Percentiles rank a stretch among this genome's conserved stretches.
phyloP scores from a whole-genome alignment of 257 asterid species.

The Gardenia jasminoides region DNA sequence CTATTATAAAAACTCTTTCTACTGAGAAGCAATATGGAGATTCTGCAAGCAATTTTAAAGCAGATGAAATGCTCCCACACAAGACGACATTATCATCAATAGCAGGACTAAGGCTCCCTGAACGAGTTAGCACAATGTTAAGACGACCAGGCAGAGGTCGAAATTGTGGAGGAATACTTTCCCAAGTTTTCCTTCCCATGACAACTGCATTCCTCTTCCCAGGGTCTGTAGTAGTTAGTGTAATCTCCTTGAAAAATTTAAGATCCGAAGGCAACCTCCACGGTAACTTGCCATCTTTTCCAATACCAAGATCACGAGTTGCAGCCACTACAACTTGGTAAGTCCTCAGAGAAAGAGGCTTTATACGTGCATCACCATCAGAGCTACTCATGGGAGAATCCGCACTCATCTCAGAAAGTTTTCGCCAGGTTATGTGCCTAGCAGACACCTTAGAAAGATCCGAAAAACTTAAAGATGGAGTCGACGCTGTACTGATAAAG shows the following conservation, averaged over 20 bases:
- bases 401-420: slow-evolving; percentile 39
- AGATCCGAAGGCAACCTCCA: slow-evolving; percentile 85
- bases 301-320: slow-evolving; percentile 78
- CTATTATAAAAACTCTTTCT: slow-evolving; percentile 67
- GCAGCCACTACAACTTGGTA: slow-evolving; percentile 89
- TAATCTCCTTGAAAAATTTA: slow-evolving; percentile 66
- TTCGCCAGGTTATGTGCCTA: slow-evolving; percentile 20
- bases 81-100: slow-evolving; percentile 43
- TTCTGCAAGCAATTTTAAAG: slow-evolving; percentile 54
- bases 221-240: slow-evolving; percentile 50
- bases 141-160: slow-evolving; percentile 80
- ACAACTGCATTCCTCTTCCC: slow-evolving; percentile 66
- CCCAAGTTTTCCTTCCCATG: slow-evolving; percentile 94
- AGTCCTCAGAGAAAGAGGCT: slow-evolving; percentile 32
- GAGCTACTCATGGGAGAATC: slow-evolving; percentile 25
- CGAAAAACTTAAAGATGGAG: slow-evolving; percentile 18
- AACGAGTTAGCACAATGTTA: slow-evolving; percentile 62
- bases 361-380: slow-evolving; percentile 18
- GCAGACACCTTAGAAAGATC: slow-evolving; percentile 18
- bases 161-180: slow-evolving; percentile 62
- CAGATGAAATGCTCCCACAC: slow-evolving; percentile 49
- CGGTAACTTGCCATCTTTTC: slow-evolving; percentile 71
- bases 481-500: slow-evolving; percentile 23
- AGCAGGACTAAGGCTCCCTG: slow-evolving; percentile 33
- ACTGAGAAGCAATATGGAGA: slow-evolving; percentile 44